Percentiles rank a stretch among this genome's conserved stretches.
These are phyloP conservation scores for Stephania cephalantha DNA, from an alignment of 164 flowering plant species.

Conservation along the genomic window DNA sequence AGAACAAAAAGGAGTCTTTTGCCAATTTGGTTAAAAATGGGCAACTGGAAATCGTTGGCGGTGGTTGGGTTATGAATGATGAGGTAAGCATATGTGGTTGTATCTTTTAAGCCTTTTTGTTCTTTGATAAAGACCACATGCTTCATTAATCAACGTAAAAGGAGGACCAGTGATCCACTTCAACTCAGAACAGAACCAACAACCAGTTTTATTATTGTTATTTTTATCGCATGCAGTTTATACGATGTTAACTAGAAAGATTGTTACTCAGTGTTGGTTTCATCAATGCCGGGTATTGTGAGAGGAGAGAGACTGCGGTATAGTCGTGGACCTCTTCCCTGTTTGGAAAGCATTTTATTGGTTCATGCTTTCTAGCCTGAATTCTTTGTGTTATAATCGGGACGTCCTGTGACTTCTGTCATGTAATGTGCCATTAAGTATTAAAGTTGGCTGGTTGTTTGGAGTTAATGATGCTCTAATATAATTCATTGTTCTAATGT, in stretches of 20 bases:
- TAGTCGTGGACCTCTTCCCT: neutral
- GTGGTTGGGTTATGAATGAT: conserved; percentile 99
- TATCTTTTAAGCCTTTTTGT: too few species aligned
- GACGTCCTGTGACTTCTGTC: neutral
- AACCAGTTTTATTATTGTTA: too few species aligned
- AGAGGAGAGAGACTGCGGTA: neutral
- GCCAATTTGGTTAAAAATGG: conserved; percentile 69
- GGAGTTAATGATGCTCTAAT: too few species aligned
- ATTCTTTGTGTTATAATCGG: neutral
- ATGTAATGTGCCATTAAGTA: neutral
- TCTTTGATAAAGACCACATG: too few species aligned
- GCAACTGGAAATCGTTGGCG: conserved; percentile 97
- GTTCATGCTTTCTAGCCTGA: neutral
- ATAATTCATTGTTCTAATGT: too few species aligned
- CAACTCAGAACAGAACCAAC: too few species aligned
- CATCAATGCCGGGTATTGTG: neutral
- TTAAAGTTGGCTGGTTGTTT: neutral
- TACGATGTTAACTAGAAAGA: too few species aligned
- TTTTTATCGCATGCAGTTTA: neutral
- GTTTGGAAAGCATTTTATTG: neutral
- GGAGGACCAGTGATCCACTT: too few species aligned
- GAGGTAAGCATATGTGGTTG: conserved; percentile 50
- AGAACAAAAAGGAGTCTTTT: conserved; percentile 44
- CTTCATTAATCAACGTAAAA: too few species aligned
- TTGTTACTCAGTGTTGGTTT: neutral